Evolutionary conservation across 2,329 filamentous ascomycete genomes (phyloP).

Genomic region (Cercospora zeina): DNA sequence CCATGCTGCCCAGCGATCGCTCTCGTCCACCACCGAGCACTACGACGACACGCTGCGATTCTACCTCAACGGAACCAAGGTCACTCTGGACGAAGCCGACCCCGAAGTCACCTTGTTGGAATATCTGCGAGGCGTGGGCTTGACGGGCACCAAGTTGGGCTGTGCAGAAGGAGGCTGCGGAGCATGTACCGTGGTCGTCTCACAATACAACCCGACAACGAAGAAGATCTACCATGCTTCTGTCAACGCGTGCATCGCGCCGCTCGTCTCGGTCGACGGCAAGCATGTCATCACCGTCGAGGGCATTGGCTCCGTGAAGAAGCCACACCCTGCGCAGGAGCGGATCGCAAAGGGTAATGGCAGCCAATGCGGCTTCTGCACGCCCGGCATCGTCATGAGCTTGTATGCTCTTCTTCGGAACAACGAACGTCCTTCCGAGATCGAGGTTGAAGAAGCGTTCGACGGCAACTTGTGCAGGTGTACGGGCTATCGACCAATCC

Average conservation of each 20-base stretch:
- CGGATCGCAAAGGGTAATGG: constrained; percentile 88
- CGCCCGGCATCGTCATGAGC: constrained; percentile 96
- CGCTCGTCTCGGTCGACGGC: constrained; percentile 87
- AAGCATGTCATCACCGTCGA: constrained; percentile 99
- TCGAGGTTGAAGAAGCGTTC: constrained; percentile 92
- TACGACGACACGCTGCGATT: constrained; percentile 90
- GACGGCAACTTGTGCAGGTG: constrained; percentile 95
- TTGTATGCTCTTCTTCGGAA: constrained; percentile 90
- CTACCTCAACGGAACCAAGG: constrained; percentile 90
- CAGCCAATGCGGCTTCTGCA: constrained; percentile 94
- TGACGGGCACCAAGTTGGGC: constrained; percentile 94
- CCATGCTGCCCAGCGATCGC: constrained; percentile 47
- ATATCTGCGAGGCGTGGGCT: constrained; percentile 85
- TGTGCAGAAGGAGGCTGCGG: constrained; percentile 97
- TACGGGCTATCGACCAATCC: constrained; percentile 89
- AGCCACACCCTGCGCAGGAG: constrained; percentile 86
- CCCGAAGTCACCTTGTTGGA: constrained; percentile 90
- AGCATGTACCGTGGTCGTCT: constrained; percentile 92
- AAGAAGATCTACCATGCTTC: constrained; percentile 93
- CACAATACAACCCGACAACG: constrained; percentile 89
- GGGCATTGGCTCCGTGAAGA: constrained; percentile 85
- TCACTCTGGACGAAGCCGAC: constrained; percentile 81
- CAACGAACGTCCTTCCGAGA: constrained; percentile 71
- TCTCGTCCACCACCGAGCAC: constrained; percentile 66
- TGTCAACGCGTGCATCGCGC: constrained; percentile 92